Evolutionary conservation across 164 flowering plant genomes (phyloP).

Genomic region (Magnolia changhungtana): DNA sequence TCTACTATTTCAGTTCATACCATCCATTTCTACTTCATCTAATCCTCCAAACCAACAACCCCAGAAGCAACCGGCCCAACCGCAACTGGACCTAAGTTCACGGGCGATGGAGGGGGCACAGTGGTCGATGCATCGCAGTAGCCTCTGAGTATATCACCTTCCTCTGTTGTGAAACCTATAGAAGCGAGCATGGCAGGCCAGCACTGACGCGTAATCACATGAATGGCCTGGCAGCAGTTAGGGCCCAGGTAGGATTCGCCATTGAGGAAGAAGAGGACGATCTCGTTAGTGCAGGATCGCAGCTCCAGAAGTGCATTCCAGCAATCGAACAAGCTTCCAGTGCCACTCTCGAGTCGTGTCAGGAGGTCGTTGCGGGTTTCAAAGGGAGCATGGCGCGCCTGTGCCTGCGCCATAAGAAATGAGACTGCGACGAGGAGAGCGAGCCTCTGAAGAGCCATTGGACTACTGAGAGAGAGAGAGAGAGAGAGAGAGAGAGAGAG

Average conservation of each 20-base stretch:
- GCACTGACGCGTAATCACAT: slow-evolving; percentile 14
- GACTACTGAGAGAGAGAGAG: neutral
- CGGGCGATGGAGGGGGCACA: neutral
- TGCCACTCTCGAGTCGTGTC: neutral
- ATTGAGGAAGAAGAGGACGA: slow-evolving; percentile 23
- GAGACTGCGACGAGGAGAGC: neutral
- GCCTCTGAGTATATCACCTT: slow-evolving; percentile 19
- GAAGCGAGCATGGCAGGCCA: slow-evolving; percentile 25
- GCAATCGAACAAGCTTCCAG: slow-evolving; percentile 27
- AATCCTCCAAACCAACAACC: neutral
- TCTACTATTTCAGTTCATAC: neutral
- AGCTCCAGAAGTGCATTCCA: slow-evolving; percentile 38
- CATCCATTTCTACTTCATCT: neutral
- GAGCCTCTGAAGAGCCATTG: neutral
- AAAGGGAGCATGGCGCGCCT: neutral
- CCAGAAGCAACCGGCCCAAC: neutral
- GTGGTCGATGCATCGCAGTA: slow-evolving; percentile 19
- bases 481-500: no score
- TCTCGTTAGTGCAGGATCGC: slow-evolving; percentile 22
- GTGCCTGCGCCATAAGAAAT: neutral
- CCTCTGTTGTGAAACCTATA: slow-evolving; percentile 21
- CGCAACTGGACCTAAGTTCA: neutral
- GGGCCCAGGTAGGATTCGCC: slow-evolving; percentile 23
- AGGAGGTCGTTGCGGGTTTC: neutral
- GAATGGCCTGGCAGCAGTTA: slow-evolving; percentile 21